Base-by-base conservation (phyloP, 345 rosid species). In the Geranium rotundifolium region DNA sequence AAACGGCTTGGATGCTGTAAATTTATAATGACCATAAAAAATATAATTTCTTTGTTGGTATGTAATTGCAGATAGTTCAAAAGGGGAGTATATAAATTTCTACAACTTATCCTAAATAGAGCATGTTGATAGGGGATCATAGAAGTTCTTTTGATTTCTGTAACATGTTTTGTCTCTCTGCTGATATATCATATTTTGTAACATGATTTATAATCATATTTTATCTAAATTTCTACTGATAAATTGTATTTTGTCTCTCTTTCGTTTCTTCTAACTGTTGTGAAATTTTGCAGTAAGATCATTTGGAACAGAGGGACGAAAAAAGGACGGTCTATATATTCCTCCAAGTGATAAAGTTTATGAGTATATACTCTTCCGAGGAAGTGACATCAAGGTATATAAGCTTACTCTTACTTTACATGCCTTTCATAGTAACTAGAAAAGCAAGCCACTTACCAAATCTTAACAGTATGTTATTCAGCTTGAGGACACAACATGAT, bases 231-330 rank as follows among this genome's bases (percentile, higher is more conserved):
- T 34, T 34, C 41, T 34, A 34, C 41, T 34, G 41, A 34, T 8
- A 4, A 4, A 4, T 34, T 34, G 41, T 34, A 34, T 34, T 34
- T 46, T 46, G 52, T 12, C 14, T 46, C 12, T 46, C 52, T 46
- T 9, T 46, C 27, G 27, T 46, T 7, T 46, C 52, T 46, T 7
- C 0, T 7, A 46, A 46, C 16, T 46, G 15, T 46, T 46, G 16
- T 46, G 14, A 46, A 55, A 29, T 61, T 27, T 10, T 63, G 66
- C 79, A 83, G 83, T 83, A 34, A 77, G 83, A 66, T 80, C 81
- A 10, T 80, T 80, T 67, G 87, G 85, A 39, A 78, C 85, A 10
- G 87, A 83, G 64, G 85, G 85, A 30, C 74, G 83, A 58, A 80
- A 73, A 60, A 83, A 78, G 62, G 87, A 80, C 64, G 79, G 84